Base-by-base conservation (phyloP, 306 rosid species). In the Lathyrus sativus region DNA sequence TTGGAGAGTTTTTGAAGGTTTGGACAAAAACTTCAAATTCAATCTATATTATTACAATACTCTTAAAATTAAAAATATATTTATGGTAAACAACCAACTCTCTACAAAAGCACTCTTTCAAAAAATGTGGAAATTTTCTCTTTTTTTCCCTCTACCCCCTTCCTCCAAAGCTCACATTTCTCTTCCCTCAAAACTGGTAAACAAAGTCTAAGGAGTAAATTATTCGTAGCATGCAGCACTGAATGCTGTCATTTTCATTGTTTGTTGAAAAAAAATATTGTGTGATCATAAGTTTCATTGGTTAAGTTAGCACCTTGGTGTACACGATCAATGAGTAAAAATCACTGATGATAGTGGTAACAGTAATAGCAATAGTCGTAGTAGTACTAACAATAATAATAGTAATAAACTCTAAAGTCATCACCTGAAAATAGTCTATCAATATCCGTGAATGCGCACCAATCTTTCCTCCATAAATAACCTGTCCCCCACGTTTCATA, bases 401-500 rank as follows among this genome's bases (percentile, higher is more conserved):
- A 61, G 26, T 15, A 65, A 24, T 61, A 13, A 55, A 54, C 4
- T 17, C 28, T 3, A 39, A 26, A 1, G 62, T n/a, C 50, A 12
- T 77, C 73, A 89, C 97, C 95, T 91, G 85, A 85, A 91, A 89
- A 74, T 91, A 89, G 75, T 85, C 68, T 35, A 79, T 81, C 96
- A 91, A 78, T 79, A 73, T 85, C 58, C 84, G 95, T 3, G 96
- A 91, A 26, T 78, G 87, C 50, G 28, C 70, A 64, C 97, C 97
- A 55, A 91, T 86, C 82, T 87, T 84, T 62, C 97, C 97, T 39
- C 95, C 96, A 68, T 91, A 91, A 70, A 91, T 84, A 42, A 91
- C 90, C 62, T 71, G 78, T 1, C 97, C 97, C 9, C 96, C 97
- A 49, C 96, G 91, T 81, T 91, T 91, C 96, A 91, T 80, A 9